phyloP scores from a whole-genome alignment of 164 flowering plant species.

The Stephania yunnanensis region DNA sequence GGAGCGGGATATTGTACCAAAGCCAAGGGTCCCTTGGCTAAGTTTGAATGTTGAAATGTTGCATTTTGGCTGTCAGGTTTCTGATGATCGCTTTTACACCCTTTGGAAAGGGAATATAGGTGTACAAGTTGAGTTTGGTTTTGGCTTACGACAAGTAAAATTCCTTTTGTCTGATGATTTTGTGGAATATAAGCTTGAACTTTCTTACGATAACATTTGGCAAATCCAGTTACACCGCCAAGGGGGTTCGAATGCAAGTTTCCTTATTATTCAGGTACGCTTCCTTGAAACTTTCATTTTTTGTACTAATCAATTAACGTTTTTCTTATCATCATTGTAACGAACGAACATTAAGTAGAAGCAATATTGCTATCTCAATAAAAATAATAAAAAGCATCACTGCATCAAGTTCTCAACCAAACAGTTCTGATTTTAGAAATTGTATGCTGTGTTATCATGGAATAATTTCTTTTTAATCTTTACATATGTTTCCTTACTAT shows the following conservation, averaged over 20 bases:
- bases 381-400: not conserved
- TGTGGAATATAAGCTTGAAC: conserved; percentile 32
- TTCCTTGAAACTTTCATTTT: not conserved
- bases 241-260: conserved; percentile 23
- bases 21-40: conserved; percentile 37
- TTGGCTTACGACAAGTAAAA: conserved; percentile 22
- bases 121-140: conserved; percentile 47
- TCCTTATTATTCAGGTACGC: conserved; percentile 69
- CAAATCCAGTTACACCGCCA: conserved; percentile 52
- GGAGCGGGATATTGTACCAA: conserved; percentile 47
- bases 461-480: no score
- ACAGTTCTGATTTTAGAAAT: no score
- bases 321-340: not conserved
- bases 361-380: not conserved
- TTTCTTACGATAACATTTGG: conserved; percentile 61
- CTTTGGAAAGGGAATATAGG: conserved; percentile 39
- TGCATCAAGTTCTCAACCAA: not conserved
- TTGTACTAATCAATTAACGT: not conserved
- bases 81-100: conserved; percentile 35
- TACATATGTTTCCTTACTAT: no score
- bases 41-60: conserved; percentile 29
- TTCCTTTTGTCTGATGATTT: conserved; percentile 16
- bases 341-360: no score
- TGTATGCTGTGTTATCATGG: not conserved
- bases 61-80: conserved; percentile 62